These are phyloP conservation scores for Penicillium daleae DNA, from an alignment of 495 filamentous ascomycete genomes.

Conservation along the genomic window DNA sequence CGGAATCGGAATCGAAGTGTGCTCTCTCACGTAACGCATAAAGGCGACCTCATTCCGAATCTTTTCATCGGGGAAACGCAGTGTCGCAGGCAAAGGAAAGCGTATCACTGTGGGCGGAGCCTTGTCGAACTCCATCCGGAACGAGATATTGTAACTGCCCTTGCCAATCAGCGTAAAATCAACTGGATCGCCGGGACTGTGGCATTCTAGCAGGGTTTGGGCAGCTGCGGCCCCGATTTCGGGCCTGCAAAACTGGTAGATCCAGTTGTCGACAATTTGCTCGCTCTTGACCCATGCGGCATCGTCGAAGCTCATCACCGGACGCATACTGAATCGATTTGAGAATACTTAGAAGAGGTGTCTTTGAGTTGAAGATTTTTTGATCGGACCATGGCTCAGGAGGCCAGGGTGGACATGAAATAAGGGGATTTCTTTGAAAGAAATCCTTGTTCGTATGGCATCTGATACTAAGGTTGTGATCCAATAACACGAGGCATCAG, in stretches of 20 bases:
- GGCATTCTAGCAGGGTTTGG: background rate
- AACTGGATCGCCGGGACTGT: background rate
- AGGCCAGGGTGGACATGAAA: background rate
- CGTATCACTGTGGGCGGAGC: constrained; percentile 14
- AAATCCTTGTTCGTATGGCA: background rate
- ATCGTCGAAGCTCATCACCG: background rate
- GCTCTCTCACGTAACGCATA: constrained; percentile 36
- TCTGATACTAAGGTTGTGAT: background rate
- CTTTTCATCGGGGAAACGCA: constrained; percentile 40
- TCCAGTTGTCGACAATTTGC: background rate
- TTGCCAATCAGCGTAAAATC: background rate
- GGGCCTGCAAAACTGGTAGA: background rate
- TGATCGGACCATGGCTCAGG: background rate
- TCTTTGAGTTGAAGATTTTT: background rate
- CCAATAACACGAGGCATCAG: background rate
- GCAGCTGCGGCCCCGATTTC: background rate
- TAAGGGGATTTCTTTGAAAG: background rate
- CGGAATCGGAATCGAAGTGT: constrained; percentile 42
- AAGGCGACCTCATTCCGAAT: constrained; percentile 44
- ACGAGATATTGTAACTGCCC: constrained; percentile 3
- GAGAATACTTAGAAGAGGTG: background rate
- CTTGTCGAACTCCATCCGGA: background rate
- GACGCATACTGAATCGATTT: background rate
- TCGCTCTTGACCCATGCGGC: background rate
- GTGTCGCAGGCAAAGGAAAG: constrained; percentile 26